Evolutionary conservation across 495 filamentous ascomycete species (phyloP).

Genomic region (Parathielavia hyrcaniae): DNA sequence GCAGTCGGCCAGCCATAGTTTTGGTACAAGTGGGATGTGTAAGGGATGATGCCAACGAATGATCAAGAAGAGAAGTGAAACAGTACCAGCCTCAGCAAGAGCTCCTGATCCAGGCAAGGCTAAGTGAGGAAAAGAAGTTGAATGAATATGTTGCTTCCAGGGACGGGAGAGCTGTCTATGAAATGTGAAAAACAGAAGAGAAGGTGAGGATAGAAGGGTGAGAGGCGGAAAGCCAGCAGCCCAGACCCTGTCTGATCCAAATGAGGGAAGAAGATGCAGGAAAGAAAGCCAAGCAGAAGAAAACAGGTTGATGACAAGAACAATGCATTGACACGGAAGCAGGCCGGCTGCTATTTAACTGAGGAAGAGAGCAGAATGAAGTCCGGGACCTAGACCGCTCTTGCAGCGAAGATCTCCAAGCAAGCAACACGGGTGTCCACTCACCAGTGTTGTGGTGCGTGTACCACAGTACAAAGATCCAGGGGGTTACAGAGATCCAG

Average conservation of each 20-base stretch:
- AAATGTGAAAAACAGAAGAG: slow-evolving; percentile 14
- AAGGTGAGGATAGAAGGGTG: slow-evolving; percentile 15
- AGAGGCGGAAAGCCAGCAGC: slow-evolving; percentile 7
- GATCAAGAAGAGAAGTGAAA: not conserved
- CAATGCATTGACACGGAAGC: slow-evolving; percentile 12
- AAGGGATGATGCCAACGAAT: slow-evolving; percentile 5
- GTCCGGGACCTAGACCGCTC: slow-evolving; percentile 12
- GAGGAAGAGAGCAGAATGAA: slow-evolving; percentile 24
- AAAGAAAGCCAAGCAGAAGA: slow-evolving; percentile 15
- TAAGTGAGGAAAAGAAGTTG: slow-evolving; percentile 2
- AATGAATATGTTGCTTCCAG: not conserved
- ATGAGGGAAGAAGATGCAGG: slow-evolving; percentile 12
- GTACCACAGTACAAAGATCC: slow-evolving; percentile 19
- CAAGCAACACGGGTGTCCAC: slow-evolving; percentile 19
- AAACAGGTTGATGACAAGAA: slow-evolving; percentile 15
- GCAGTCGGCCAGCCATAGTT: slow-evolving; percentile 28
- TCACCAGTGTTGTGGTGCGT: slow-evolving; percentile 19
- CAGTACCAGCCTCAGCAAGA: too few relatives aligned
- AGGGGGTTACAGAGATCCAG: slow-evolving; percentile 19
- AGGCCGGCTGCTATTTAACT: slow-evolving; percentile 28
- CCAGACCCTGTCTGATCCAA: slow-evolving; percentile 4
- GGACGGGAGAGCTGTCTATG: slow-evolving; percentile 3
- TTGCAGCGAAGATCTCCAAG: slow-evolving; percentile 12
- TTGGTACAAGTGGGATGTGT: slow-evolving; percentile 5
- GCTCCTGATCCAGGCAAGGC: not conserved